Evolutionary conservation across 73 alveolate genomes (phyloP).

Genomic region (Blepharisma japonicum): DNA sequence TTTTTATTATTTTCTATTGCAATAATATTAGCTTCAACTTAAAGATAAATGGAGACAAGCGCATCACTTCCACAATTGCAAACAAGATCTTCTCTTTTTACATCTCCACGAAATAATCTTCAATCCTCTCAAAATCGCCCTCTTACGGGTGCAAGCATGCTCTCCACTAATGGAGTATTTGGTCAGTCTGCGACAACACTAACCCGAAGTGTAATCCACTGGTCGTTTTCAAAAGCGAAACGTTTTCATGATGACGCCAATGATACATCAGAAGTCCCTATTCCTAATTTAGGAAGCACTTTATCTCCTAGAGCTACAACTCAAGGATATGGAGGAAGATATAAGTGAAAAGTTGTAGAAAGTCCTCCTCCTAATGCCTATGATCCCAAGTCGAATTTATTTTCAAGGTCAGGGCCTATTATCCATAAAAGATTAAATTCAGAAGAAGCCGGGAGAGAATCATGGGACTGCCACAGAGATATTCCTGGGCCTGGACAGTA

Average conservation of each 20-base stretch:
- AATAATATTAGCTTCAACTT: no score
- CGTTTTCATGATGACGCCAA: not conserved
- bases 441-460: not conserved
- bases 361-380: not conserved
- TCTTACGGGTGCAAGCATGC: no score
- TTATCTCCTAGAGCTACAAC: conserved; percentile 3
- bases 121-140: no score
- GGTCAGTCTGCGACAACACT: not conserved
- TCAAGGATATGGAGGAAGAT: not conserved
- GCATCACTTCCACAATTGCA: no score
- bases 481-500: conserved; percentile 1
- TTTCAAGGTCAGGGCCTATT: conserved; percentile 1
- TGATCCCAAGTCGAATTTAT: not conserved
- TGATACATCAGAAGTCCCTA: not conserved
- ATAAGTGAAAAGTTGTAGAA: not conserved
- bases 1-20: no score
- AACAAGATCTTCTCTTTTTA: no score
- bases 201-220: not conserved
- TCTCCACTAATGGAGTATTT: not conserved
- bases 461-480: not conserved
- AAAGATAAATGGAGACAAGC: no score
- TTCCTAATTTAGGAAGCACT: not conserved
- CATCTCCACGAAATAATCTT: no score
- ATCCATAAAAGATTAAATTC: not conserved
- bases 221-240: not conserved